Evolutionary conservation across 2,329 filamentous ascomycete species (phyloP).

Genomic region (Metarhizium robertsii): DNA sequence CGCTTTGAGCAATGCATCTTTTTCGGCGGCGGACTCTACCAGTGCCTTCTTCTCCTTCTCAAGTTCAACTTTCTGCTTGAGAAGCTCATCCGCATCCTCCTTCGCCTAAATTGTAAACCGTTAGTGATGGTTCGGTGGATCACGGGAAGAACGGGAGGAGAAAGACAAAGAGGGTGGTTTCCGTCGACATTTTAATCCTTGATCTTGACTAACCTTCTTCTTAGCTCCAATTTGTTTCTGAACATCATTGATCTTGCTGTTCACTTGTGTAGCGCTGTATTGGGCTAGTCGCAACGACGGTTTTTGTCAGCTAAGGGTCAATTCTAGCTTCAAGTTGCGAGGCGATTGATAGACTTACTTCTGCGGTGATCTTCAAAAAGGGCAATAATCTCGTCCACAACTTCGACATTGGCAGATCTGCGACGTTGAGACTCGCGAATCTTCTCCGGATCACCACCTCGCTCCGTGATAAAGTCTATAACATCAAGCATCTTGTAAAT

Average conservation of each 20-base stretch:
- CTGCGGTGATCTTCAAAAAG: slow-evolving; percentile 78
- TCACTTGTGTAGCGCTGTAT: slow-evolving; percentile 71
- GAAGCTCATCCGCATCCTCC: slow-evolving; percentile 73
- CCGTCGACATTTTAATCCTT: too few species aligned
- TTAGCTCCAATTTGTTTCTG: slow-evolving; percentile 86
- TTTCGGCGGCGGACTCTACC: slow-evolving; percentile 64
- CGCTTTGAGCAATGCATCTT: slow-evolving; percentile 62
- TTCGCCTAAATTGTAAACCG: slow-evolving; percentile 49
- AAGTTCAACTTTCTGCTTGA: slow-evolving; percentile 67
- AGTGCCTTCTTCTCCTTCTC: slow-evolving; percentile 76
- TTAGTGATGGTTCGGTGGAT: neutral
- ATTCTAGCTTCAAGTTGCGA: neutral
- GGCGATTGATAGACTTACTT: slow-evolving; percentile 35
- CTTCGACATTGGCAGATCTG: slow-evolving; percentile 69
- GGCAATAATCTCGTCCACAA: slow-evolving; percentile 83
- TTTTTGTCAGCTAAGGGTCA: neutral
- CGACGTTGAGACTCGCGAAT: slow-evolving; percentile 86
- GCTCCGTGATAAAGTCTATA: slow-evolving; percentile 71
- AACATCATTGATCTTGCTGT: slow-evolving; percentile 75
- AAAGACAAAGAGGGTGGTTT: neutral
- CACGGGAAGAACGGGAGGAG: neutral
- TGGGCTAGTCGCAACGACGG: slow-evolving; percentile 33
- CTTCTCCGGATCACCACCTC: slow-evolving; percentile 82
- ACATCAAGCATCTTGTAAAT: slow-evolving; percentile 58
- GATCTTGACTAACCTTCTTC: slow-evolving; percentile 58